Percentiles rank a stretch among this genome's conserved stretches.
Conservation (phyloP, 176 grass and related monocot genomes). For the Phragmites australis region DNA sequence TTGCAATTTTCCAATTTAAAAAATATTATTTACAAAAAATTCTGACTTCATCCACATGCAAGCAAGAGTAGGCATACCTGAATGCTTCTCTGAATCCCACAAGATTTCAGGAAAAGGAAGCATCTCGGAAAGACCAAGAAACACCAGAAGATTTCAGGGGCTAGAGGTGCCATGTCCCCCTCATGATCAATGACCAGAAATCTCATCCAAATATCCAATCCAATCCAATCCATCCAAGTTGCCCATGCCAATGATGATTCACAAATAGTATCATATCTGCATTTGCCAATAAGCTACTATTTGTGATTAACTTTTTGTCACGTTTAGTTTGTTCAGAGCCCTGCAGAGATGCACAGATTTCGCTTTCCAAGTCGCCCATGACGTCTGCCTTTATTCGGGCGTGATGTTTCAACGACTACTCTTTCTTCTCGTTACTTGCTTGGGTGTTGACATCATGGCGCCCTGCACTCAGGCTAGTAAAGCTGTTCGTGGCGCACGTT, state of each 20-base stretch:
- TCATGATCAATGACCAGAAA: constrained; percentile 5
- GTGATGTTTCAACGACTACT: neutral
- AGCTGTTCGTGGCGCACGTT: neutral
- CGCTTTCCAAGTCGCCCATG: neutral
- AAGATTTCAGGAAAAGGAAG: neutral
- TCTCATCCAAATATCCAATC: neutral
- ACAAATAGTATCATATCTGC: neutral
- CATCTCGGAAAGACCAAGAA: neutral
- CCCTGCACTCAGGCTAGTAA: neutral
- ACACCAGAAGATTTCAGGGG: neutral
- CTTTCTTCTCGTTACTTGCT: neutral
- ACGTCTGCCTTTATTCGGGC: neutral
- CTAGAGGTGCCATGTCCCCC: neutral
- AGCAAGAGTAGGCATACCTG: too few relatives aligned
- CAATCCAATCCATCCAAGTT: constrained; percentile 1
- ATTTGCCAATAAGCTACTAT: neutral
- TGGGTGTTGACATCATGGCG: constrained; percentile 5
- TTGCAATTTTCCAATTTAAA: too few relatives aligned
- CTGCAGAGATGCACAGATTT: neutral
- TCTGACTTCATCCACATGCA: neutral
- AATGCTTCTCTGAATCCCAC: neutral
- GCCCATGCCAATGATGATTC: constrained; percentile 17
- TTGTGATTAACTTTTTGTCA: too few relatives aligned
- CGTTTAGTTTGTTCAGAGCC: neutral
- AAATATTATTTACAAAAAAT: too few relatives aligned